Evolutionary conservation across 345 rosid species (phyloP), one percentile per base, ranked within the genome.

Genomic region (Acer negundo): DNA sequence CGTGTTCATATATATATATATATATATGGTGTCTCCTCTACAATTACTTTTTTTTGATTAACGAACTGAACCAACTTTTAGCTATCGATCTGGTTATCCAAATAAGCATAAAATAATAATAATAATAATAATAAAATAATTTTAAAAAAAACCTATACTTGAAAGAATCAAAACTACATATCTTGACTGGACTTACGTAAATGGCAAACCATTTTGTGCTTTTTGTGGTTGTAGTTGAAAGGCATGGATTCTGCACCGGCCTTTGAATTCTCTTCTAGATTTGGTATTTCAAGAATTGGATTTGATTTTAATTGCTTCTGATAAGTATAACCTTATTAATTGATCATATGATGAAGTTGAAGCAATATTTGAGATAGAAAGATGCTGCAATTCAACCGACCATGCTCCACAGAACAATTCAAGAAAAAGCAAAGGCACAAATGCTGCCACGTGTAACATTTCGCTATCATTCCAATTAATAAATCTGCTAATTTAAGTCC

Each of bases 331-430:
- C 6, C 38, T 35, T 35, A 35, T 35, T 35, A 35, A 35, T 35
- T 4, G 38, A 35, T 35, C 38, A 35, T 4, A 56, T 16, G 77
- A 71, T 44, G 83, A 78, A 76, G 73, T 80, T 53, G 66, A 66
- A 72, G 82, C 69, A 69, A 51, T 67, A 42, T 42, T 35, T 66
- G 75, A 75, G 80, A 74, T 66, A 67, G 83, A 63, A 78, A 84
- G 89, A 86, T 81, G 92, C 89, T 59, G 87, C 82, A 77, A 80
- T 84, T 84, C 72, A 82, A 84, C 89, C 86, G 88, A 87, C 88
- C 89, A 82, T 81, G 75, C 73, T 81, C 84, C 80, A 77, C 61
- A 80, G 84, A 73, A 84, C 80, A 76, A 79, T 46, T 78, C 74
- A 82, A 78, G 75, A 76, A 73, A 87, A 86, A 89, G 89, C 83